Conservation (phyloP, 1,284 basidiomycete species). For the Tetrapyrgos nigripes region DNA sequence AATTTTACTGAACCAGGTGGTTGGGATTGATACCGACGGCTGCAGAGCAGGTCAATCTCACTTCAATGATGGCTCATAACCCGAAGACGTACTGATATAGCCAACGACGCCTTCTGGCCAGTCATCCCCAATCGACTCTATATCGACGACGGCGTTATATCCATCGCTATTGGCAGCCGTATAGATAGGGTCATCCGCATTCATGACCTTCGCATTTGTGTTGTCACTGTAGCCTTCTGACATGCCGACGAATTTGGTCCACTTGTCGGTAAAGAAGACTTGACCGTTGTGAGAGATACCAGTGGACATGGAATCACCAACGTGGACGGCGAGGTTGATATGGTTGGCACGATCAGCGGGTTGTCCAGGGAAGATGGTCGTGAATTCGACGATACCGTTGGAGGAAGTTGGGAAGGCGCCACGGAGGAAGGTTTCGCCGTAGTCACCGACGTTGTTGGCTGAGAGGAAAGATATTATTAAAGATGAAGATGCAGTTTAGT, state of each 20-base stretch:
- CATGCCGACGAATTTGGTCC: slow-evolving; percentile 38
- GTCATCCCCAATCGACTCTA: slow-evolving; percentile 16
- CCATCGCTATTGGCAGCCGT: slow-evolving; percentile 34
- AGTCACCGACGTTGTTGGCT: slow-evolving; percentile 44
- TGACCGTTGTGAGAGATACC: slow-evolving; percentile 37
- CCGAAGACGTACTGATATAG: slow-evolving; percentile 16
- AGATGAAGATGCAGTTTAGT: not conserved
- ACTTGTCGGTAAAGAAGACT: slow-evolving; percentile 47
- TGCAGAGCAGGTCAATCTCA: not conserved
- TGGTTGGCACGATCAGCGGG: slow-evolving; percentile 38
- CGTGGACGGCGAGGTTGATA: slow-evolving; percentile 39
- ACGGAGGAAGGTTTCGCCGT: slow-evolving; percentile 51
- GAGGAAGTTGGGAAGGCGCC: slow-evolving; percentile 55
- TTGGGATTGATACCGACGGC: slow-evolving; percentile 12
- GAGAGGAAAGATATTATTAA: slow-evolving; percentile 8
- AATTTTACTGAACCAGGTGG: not conserved
- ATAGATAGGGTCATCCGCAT: slow-evolving; percentile 38
- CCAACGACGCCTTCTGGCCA: slow-evolving; percentile 16
- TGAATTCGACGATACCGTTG: slow-evolving; percentile 61
- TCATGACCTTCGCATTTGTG: slow-evolving; percentile 36
- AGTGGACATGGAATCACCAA: slow-evolving; percentile 7
- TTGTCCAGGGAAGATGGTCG: slow-evolving; percentile 59
- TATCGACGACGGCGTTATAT: slow-evolving; percentile 37
- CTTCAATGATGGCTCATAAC: not conserved
- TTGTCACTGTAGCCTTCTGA: slow-evolving; percentile 35